Percentiles rank a stretch among this genome's conserved stretches.
Evolutionary conservation across 2,329 filamentous ascomycete species (phyloP).

Genomic region (Neoarthrinium moseri): DNA sequence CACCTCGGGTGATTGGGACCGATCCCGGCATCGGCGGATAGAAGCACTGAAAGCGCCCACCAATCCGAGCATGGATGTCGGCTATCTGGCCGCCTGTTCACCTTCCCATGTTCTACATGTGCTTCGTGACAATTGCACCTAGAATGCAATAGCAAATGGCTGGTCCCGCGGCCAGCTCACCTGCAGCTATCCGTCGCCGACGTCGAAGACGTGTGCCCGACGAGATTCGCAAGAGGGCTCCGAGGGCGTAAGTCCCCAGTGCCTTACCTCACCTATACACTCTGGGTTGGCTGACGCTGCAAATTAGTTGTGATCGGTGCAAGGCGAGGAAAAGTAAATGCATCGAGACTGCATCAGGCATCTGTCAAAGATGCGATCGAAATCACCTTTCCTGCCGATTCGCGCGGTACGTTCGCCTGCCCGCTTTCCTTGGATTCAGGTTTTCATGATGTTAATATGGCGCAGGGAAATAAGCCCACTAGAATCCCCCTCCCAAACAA

Average conservation of each 20-base stretch:
- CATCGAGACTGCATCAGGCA: constrained; percentile 22
- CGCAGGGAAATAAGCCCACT: constrained; percentile 4
- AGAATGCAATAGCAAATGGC: no score
- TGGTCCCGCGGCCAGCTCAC: neutral
- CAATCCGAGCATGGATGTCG: no score
- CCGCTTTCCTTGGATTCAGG: neutral
- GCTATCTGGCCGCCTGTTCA: no score
- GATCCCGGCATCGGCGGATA: no score
- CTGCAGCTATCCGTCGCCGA: constrained; percentile 11
- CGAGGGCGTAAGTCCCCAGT: constrained; percentile 21
- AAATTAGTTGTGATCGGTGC: constrained; percentile 28
- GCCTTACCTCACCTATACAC: neutral
- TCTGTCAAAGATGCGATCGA: constrained; percentile 27
- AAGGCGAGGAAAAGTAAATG: constrained; percentile 35
- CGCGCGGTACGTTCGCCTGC: constrained; percentile 10
- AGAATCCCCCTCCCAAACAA: neutral
- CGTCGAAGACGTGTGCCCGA: constrained; percentile 28
- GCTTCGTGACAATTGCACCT: no score
- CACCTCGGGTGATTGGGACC: no score
- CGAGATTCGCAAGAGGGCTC: constrained; percentile 31
- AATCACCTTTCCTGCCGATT: constrained; percentile 19
- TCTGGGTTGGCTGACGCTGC: neutral
- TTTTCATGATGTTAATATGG: neutral
- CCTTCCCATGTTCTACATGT: no score
- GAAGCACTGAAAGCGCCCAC: no score